These are phyloP conservation scores for Dispira parvispora DNA, from an alignment of 192 early-diverging fungal genomes.

Conservation along the genomic window DNA sequence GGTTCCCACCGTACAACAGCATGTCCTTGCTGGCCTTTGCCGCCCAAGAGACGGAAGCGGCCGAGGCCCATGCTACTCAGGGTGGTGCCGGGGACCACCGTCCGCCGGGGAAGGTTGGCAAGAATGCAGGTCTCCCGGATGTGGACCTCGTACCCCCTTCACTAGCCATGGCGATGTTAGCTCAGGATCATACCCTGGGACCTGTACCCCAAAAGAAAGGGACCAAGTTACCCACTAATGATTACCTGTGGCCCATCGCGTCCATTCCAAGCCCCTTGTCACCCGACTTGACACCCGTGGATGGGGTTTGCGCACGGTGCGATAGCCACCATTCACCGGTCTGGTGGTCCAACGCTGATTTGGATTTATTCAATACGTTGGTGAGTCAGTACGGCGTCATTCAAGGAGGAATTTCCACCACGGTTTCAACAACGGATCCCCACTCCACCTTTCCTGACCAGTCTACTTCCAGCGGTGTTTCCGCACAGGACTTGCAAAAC, in stretches of 20 bases:
- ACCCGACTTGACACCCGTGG: not conserved
- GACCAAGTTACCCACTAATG: not conserved
- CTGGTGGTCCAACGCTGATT: not conserved
- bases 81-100: not conserved
- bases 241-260: conserved; percentile 3
- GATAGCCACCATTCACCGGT: not conserved
- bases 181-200: not conserved
- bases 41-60: not conserved
- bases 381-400: not conserved
- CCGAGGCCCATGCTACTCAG: too few relatives aligned
- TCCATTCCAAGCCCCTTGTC: not conserved
- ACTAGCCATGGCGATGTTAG: not conserved
- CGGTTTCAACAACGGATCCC: too few relatives aligned
- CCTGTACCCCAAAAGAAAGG: not conserved
- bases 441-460: too few relatives aligned
- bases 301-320: not conserved
- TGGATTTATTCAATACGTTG: not conserved
- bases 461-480: too few relatives aligned
- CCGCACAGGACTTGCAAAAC: too few relatives aligned
- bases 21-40: not conserved
- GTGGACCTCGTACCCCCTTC: conserved; percentile 3
- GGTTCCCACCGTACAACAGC: not conserved
- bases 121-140: not conserved
- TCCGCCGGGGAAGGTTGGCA: not conserved
- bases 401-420: not conserved